A percentile compares a stretch with the other conserved stretches of the same genome.
phyloP scores from a whole-genome alignment of 495 filamentous ascomycete genomes.

The Tuber microsphaerosporum region DNA sequence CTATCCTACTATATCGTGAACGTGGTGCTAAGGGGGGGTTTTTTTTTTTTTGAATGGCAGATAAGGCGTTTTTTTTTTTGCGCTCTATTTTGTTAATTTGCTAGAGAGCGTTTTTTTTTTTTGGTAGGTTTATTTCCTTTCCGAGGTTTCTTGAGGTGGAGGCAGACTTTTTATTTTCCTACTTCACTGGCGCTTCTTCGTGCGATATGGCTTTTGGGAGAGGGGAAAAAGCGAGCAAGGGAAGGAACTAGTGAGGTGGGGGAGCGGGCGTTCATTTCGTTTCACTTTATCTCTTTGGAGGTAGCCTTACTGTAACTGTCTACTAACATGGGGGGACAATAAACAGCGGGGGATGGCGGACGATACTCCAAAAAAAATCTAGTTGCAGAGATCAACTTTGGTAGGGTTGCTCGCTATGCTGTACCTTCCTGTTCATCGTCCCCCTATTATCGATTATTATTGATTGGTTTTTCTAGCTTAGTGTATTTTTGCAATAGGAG shows the following conservation, averaged over 20 bases:
- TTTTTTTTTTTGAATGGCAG: neutral
- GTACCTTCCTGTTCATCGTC: no score
- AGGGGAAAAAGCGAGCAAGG: constrained; percentile 5
- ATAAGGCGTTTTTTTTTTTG: constrained; percentile 5
- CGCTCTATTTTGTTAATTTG: neutral
- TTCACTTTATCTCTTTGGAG: constrained; percentile 16
- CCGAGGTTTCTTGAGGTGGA: neutral
- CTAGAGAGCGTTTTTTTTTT: neutral
- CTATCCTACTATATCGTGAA: constrained; percentile 5
- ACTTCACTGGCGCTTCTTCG: neutral
- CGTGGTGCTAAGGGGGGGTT: neutral
- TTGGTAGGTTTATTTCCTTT: neutral
- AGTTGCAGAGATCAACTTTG: no score
- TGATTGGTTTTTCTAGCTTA: neutral
- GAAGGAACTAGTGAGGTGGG: neutral
- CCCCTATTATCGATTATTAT: neutral
- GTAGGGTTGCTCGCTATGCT: no score
- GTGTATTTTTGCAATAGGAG: constrained; percentile 1
- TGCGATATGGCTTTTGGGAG: constrained; percentile 4
- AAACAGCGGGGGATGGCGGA: no score
- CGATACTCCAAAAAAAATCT: no score
- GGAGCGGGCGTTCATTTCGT: constrained; percentile 6
- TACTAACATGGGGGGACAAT: no score
- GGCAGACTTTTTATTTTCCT: neutral
- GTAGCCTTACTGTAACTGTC: neutral